These are phyloP conservation scores for Talaromyces thailandensis DNA, from an alignment of 495 filamentous ascomycete species.

Conservation along the genomic window DNA sequence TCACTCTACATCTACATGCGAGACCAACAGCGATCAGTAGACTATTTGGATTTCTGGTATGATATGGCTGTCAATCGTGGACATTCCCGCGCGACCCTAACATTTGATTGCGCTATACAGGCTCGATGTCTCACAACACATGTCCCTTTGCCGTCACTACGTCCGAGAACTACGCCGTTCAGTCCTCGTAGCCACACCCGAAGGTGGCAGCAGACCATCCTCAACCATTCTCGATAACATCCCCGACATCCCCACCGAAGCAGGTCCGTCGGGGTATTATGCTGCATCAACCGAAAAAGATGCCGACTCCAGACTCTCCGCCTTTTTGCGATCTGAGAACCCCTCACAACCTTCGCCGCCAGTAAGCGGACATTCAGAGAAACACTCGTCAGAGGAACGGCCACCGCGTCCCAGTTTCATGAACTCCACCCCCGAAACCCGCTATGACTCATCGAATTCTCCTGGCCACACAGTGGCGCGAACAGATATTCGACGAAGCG, in stretches of 20 bases:
- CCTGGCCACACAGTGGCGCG: slow-evolving; percentile 77
- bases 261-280: slow-evolving; percentile 31
- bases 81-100: slow-evolving; percentile 34
- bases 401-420: slow-evolving; percentile 62
- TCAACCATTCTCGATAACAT: slow-evolving; percentile 67
- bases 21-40: slow-evolving; percentile 93
- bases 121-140: slow-evolving; percentile 99
- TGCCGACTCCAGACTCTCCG: slow-evolving; percentile 80
- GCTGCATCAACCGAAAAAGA: slow-evolving; percentile 43
- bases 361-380: slow-evolving; percentile 47
- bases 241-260: slow-evolving; percentile 44
- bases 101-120: slow-evolving; percentile 30
- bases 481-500: slow-evolving; percentile 81
- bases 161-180: slow-evolving; percentile 91
- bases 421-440: slow-evolving; percentile 44
- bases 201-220: slow-evolving; percentile 74
- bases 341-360: slow-evolving; percentile 56
- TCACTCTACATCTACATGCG: slow-evolving; percentile 99
- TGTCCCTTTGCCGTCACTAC: slow-evolving; percentile 96
- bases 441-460: slow-evolving; percentile 52
- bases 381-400: slow-evolving; percentile 37
- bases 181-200: slow-evolving; percentile 86
- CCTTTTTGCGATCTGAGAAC: slow-evolving; percentile 71
- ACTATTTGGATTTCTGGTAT: slow-evolving; percentile 98
- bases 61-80: slow-evolving; percentile 56